Evolutionary conservation across 1,284 basidiomycete genomes (phyloP).

Genomic region (Puccinia hordei): DNA sequence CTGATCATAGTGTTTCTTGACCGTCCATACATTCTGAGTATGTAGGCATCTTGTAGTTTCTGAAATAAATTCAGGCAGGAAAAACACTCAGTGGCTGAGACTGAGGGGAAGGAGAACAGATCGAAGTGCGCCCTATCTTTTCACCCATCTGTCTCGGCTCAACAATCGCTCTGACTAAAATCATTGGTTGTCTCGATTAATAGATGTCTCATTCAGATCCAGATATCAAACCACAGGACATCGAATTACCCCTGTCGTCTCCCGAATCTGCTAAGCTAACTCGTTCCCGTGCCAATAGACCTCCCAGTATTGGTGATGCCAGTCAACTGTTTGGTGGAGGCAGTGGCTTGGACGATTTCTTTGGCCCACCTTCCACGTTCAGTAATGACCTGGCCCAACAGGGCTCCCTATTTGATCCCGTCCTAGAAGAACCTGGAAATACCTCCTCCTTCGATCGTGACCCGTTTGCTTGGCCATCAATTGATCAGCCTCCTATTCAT

Average conservation of each 20-base stretch:
- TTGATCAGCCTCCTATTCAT: neutral
- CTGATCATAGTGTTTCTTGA: too few relatives aligned
- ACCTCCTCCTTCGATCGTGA: conserved; percentile 19
- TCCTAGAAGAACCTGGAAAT: conserved; percentile 25
- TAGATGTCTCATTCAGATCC: conserved; percentile 3
- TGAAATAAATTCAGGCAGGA: too few relatives aligned
- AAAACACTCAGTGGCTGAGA: too few relatives aligned
- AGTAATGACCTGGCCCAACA: conserved; percentile 11
- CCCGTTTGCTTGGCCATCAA: conserved; percentile 10
- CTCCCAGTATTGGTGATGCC: conserved; percentile 50
- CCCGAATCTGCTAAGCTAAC: neutral
- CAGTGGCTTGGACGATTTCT: conserved; percentile 43
- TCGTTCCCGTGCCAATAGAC: conserved; percentile 28
- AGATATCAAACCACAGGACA: conserved; percentile 14
- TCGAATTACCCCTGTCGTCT: conserved; percentile 23
- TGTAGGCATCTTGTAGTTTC: too few relatives aligned
- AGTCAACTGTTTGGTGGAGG: conserved; percentile 48
- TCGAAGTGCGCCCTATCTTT: too few relatives aligned
- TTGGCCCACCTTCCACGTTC: conserved; percentile 33
- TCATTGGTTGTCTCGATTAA: too few relatives aligned
- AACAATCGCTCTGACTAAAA: too few relatives aligned
- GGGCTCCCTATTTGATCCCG: conserved; percentile 28
- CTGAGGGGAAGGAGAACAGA: too few relatives aligned
- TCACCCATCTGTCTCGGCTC: too few relatives aligned
- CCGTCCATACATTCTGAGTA: too few relatives aligned